phyloP scores from a whole-genome alignment of 2,329 filamentous ascomycete genomes.

The Paracoccidioides brasiliensis region DNA sequence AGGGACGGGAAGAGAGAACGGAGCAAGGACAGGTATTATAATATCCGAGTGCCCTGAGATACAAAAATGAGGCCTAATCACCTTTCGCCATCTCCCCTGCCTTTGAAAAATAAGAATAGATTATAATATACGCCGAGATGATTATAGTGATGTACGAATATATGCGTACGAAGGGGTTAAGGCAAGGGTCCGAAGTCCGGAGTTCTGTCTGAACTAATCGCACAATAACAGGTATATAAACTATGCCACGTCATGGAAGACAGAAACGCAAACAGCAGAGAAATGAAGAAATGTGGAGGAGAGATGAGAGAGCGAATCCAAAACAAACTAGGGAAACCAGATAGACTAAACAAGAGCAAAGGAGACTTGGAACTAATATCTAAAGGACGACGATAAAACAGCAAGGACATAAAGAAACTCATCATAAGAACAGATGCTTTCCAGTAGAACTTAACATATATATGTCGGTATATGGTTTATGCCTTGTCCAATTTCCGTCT shows the following conservation, averaged over 20 bases:
- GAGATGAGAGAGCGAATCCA: not conserved
- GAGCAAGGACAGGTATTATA: no score
- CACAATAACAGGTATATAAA: not conserved
- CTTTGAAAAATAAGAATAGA: no score
- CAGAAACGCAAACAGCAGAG: not conserved
- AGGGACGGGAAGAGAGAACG: no score
- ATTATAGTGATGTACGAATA: not conserved
- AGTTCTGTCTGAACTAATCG: not conserved
- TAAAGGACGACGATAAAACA: not conserved
- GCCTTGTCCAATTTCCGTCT: slow-evolving; percentile 69
- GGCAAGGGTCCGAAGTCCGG: not conserved
- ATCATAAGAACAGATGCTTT: not conserved
- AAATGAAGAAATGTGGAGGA: not conserved
- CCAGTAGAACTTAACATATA: not conserved
- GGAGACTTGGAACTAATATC: not conserved
- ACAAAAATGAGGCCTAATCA: no score
- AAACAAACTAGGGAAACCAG: not conserved
- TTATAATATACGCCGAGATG: not conserved
- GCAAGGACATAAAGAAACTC: not conserved
- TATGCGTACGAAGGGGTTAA: not conserved
- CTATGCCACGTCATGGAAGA: not conserved
- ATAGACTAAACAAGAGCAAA: not conserved
- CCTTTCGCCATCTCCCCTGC: no score
- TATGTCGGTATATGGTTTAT: slow-evolving; percentile 8
- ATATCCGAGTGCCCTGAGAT: no score